Percentiles rank a stretch among this genome's conserved stretches.
phyloP scores from a whole-genome alignment of 352 stramenopile genomes.

The Lagenidium giganteum region DNA sequence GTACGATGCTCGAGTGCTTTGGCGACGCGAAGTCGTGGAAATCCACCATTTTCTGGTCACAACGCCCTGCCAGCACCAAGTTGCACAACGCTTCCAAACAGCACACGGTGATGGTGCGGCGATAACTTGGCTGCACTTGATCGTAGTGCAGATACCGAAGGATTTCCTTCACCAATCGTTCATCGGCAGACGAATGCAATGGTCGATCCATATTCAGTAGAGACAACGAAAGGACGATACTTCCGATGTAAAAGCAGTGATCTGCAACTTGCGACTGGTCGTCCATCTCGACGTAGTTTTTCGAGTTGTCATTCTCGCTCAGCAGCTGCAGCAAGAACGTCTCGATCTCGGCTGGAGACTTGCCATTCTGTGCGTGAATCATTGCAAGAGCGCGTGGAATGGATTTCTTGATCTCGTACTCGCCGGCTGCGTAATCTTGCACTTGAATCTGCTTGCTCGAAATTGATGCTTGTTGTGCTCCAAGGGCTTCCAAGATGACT shows the following conservation, averaged over 20 bases:
- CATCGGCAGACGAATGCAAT: conserved; percentile 36
- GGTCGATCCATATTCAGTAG: conserved; percentile 59
- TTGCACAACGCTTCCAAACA: conserved; percentile 81
- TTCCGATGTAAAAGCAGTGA: conserved; percentile 83
- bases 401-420: conserved; percentile 88
- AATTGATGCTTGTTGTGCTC: conserved; percentile 75
- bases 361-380: conserved; percentile 73
- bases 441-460: conserved; percentile 84
- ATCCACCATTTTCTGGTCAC: conserved; percentile 58
- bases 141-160: conserved; percentile 80
- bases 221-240: conserved; percentile 69
- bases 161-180: conserved; percentile 62
- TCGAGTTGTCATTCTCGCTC: conserved; percentile 84
- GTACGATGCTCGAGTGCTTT: conserved; percentile 66
- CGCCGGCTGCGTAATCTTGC: conserved; percentile 76
- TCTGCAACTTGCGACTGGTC: conserved; percentile 80
- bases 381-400: conserved; percentile 73
- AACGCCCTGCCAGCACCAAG: conserved; percentile 58
- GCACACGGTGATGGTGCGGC: conserved; percentile 77
- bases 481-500: conserved; percentile 70
- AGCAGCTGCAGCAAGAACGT: conserved; percentile 75
- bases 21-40: conserved; percentile 74
- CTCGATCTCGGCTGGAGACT: conserved; percentile 75
- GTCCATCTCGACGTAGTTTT: conserved; percentile 87
- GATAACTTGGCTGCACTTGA: conserved; percentile 78